Percentiles rank a stretch among this genome's conserved stretches.
Evolutionary conservation across 2,329 filamentous ascomycete species (phyloP).

Genomic region (Sporothrix phasma): DNA sequence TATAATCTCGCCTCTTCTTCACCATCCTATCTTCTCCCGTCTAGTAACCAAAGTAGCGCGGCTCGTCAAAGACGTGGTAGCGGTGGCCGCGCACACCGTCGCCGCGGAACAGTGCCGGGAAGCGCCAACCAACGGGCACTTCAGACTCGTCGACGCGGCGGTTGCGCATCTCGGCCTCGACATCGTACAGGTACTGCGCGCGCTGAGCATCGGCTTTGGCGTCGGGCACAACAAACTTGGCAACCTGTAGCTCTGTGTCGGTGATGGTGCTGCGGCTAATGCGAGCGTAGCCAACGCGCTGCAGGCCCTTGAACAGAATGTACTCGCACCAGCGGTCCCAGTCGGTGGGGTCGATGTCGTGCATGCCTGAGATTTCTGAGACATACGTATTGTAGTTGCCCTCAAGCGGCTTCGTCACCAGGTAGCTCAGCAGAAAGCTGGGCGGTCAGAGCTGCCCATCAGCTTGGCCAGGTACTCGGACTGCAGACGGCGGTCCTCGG

Average conservation of each 20-base stretch:
- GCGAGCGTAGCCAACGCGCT: conserved; percentile 78
- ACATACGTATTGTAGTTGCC: conserved; percentile 98
- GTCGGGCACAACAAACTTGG: conserved; percentile 81
- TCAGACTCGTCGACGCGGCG: conserved; percentile 56
- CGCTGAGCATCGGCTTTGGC: conserved; percentile 27
- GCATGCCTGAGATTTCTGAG: conserved; percentile 77
- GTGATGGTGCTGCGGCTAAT: conserved; percentile 87
- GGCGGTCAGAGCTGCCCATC: conserved; percentile 80
- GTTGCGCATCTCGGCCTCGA: conserved; percentile 45
- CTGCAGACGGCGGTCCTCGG: conserved; percentile 81
- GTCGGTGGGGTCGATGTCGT: conserved; percentile 83
- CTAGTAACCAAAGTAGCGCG: conserved; percentile 54
- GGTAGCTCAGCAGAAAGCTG: conserved; percentile 76
- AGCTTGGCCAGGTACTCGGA: conserved; percentile 74
- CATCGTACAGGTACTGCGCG: conserved; percentile 40
- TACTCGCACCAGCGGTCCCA: conserved; percentile 99
- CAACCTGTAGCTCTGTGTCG: conserved; percentile 93
- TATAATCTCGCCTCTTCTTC: not conserved
- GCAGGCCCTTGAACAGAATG: conserved; percentile 85
- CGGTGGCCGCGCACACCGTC: conserved; percentile 78
- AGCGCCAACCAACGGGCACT: conserved; percentile 67
- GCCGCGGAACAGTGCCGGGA: conserved; percentile 76
- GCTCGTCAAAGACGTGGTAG: conserved; percentile 94
- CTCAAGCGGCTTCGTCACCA: conserved; percentile 80
- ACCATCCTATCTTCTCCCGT: not conserved